These are phyloP conservation scores for Trichoderma pleuroti DNA, from an alignment of 2,329 filamentous ascomycete species.

Conservation along the genomic window DNA sequence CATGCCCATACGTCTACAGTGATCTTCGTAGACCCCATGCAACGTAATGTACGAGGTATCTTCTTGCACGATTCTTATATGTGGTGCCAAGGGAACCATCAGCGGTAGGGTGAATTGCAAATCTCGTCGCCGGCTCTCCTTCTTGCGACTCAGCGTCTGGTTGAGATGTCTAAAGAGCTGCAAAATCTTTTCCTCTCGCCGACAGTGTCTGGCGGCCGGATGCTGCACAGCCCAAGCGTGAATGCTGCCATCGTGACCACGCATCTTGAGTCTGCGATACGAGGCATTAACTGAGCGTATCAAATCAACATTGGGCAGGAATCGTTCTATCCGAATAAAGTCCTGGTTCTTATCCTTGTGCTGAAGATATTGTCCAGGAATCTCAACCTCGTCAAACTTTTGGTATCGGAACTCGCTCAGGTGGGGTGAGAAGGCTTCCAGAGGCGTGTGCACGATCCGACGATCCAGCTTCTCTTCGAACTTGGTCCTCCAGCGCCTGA, in stretches of 20 bases:
- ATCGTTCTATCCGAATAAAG: slow-evolving; percentile 95
- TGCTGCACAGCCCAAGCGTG: slow-evolving; percentile 97
- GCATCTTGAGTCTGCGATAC: slow-evolving; percentile 89
- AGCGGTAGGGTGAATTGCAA: slow-evolving; percentile 93
- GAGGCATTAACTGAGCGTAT: slow-evolving; percentile 88
- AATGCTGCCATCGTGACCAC: slow-evolving; percentile 95
- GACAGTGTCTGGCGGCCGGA: slow-evolving; percentile 85
- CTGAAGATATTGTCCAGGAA: slow-evolving; percentile 93
- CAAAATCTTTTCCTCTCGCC: slow-evolving; percentile 89
- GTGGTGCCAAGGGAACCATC: slow-evolving; percentile 92
- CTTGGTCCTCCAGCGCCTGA: slow-evolving; percentile 93
- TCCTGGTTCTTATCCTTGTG: slow-evolving; percentile 99
- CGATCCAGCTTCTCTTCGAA: slow-evolving; percentile 97
- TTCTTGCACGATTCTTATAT: slow-evolving; percentile 93
- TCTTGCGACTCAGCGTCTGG: slow-evolving; percentile 83
- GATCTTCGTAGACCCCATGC: slow-evolving; percentile 94
- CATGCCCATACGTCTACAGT: slow-evolving; percentile 81
- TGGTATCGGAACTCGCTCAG: slow-evolving; percentile 96
- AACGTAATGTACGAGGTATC: slow-evolving; percentile 91
- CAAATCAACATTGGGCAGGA: slow-evolving; percentile 90
- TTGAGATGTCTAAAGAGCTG: slow-evolving; percentile 98
- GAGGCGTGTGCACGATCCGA: slow-evolving; percentile 64
- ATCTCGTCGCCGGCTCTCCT: slow-evolving; percentile 90
- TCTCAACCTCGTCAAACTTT: slow-evolving; percentile 97
- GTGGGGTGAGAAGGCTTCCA: slow-evolving; percentile 85